Evolutionary conservation across 495 filamentous ascomycete genomes (phyloP), one percentile per base, ranked within the genome.

Genomic region (Aspergillus nanangensis): DNA sequence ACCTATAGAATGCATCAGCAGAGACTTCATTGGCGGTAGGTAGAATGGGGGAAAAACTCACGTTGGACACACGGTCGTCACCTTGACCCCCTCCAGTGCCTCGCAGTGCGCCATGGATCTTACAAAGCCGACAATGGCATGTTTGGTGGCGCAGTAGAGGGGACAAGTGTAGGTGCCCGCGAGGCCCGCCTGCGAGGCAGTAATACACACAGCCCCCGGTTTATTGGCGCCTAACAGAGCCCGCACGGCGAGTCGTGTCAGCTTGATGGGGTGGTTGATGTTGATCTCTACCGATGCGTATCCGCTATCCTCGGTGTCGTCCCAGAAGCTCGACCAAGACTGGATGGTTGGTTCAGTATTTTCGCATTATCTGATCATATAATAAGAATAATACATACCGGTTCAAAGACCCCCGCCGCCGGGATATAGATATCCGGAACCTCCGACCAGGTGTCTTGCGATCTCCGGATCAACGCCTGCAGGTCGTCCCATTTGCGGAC

Each of bases 311-410:
- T 41, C 38, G 20, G 20, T 41, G 23, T 41, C 38, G 10, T 41
- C 38, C 35, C 35, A 47, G 45, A 47, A 47, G 32, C 32, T 39
- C 20, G 45, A 39, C 36, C 36, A 47, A n/a, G n/a, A n/a, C n/a
- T 24, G 5, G 13, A 19, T 41, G 25, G 7, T 11, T 29, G 7
- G 5, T 29, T 29, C 11, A 29, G 25, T 11, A 7, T 7, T 7
- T 29, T 5, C 9, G 9, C 7, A 5, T 18, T 9, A 5, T 11
- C 5, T 7, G 25, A 29, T 7, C 11, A 11, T 5, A 29, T 7
- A 5, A 29, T 7, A 7, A 11, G 25, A 29, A 7, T n/a, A n/a
- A n/a, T n/a, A n/a, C n/a, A n/a, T 40, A 47, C 45, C 20, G 45
- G 45, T 14, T 47, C 45, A 14, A 47, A 47, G 22, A 47, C 21